Base-by-base conservation (phyloP, 2,329 filamentous ascomycete genomes). In the Camillea tinctor region DNA sequence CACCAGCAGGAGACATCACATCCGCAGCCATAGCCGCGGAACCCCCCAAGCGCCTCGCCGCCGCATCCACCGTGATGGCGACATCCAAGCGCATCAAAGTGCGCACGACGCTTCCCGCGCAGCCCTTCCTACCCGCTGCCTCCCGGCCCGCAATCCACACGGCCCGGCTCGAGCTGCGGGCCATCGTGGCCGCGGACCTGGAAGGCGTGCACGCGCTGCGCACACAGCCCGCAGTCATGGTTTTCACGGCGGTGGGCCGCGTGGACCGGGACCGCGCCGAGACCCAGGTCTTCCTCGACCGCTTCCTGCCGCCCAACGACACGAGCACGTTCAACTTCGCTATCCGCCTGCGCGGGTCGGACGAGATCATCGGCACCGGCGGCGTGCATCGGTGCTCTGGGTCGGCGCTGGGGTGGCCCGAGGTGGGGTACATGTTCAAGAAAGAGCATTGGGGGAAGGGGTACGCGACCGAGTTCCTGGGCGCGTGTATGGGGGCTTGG, bases 191-290 rank as follows among this genome's bases (percentile, higher is more conserved):
- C 19, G 74, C 79, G 2, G 86, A 90, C 70, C 74, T 84, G 1
- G 72, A 75, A 1, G 80, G 75, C 6, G 61, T 87, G 17, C 75
- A 84, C 63, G 73, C 73, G 21, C 75, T 91, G 56, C 84, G 87
- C 22, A 77, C 76, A 15, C 78, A 87, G 69, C 79, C 80, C 4
- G 84, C 87, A 64, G 84, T 88, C 52, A 90, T 91, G 88, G 72
- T 72, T 57, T 87, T 81, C 78, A 87, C 86, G 56, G 57, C 62
- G 2, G 64, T 69, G 64, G 80, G 79, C 59, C 58, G 65, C 8
- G 65, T 75, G 8, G 81, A 88, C 72, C 61, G 67, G 56, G 74
- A 80, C 66, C 54, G 78, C 1, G 77, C 75, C 1, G 76, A 79
- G 59, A 83, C 84, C 9, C 73, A 72, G 60, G 66, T 60, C 22